These are phyloP conservation scores for Entomortierella lignicola DNA, from an alignment of 192 early-diverging fungal genomes.

Conservation along the genomic window DNA sequence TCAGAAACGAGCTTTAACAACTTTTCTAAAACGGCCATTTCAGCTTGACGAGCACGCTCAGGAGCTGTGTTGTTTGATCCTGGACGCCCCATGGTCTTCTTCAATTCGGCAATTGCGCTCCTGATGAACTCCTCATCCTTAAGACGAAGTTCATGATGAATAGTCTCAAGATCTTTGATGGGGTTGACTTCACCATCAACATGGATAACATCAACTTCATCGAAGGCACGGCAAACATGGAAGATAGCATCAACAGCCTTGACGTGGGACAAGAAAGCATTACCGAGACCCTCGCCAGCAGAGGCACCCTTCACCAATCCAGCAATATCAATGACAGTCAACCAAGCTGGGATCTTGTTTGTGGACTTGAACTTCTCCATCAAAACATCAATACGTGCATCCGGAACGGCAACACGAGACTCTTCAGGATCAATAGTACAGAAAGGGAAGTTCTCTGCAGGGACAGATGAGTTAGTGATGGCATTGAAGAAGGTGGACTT, in stretches of 20 bases:
- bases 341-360: conserved; percentile 77
- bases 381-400: conserved; percentile 83
- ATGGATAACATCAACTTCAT: conserved; percentile 94
- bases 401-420: conserved; percentile 91
- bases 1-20: conserved; percentile 81
- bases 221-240: conserved; percentile 91
- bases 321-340: conserved; percentile 97
- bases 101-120: conserved; percentile 77
- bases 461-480: conserved; percentile 73
- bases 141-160: conserved; percentile 93
- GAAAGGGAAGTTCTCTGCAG: conserved; percentile 98
- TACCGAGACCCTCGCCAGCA: conserved; percentile 84
- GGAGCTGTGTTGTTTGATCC: conserved; percentile 82
- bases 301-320: conserved; percentile 95
- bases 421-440: conserved; percentile 96
- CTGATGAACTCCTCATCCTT: conserved; percentile 91
- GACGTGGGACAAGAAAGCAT: conserved; percentile 96
- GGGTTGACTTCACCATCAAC: conserved; percentile 92
- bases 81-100: conserved; percentile 73
- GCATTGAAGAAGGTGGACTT: conserved; percentile 92
- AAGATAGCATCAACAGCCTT: conserved; percentile 86
- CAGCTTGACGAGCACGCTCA: conserved; percentile 94
- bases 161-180: conserved; percentile 91
- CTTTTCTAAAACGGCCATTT: conserved; percentile 73
- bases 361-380: conserved; percentile 72